Evolutionary conservation across 192 early-diverging fungal genomes (phyloP), one percentile per base, ranked within the genome.

Genomic region (Spinellus fusiger): DNA sequence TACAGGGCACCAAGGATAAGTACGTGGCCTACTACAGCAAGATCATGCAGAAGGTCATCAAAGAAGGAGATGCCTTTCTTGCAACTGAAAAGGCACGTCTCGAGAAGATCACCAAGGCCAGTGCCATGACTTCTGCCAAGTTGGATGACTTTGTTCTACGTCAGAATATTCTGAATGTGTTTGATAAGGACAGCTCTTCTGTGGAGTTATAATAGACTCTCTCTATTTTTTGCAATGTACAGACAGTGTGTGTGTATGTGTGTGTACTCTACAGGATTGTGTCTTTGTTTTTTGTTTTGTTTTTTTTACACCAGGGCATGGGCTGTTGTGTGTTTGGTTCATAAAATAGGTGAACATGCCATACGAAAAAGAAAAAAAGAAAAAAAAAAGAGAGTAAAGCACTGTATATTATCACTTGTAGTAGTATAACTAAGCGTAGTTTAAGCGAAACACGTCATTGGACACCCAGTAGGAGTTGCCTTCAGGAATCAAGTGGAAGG

Each of bases 11-110:
- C 56, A 73, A 69, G 54, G 66, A 65, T 65, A 77, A 66, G 18
- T 86, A 79, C 66, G 88, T 93, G 29, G 74, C 80, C 48, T 96
- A 94, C 80, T 98, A 98, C 64, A 71, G 76, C 68, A 97, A 95
- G 72, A 85, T 92, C 59, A 92, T 97, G 87, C 85, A 93, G 73
- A 96, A 96, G 78, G 81, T 89, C 54, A 54, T 71, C 52, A 75
- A 79, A 23, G 82, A 83, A 6, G 80, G 79, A 0, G 85, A 81
- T 54, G 54, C 16, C 0, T 98, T 89, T 77, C 62, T 87, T 35
- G 75, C 55, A 13, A 93, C 84, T 59, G 96, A 98, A 76, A 77
- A 84, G 47, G 82, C 84, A 33, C 86, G 96, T 55, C 75, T 98
- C 40, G 69, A 81, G 9, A 93, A 90, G 73, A 86, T 98, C 52